These are phyloP conservation scores for Podosphaera leucotricha DNA, from an alignment of 2,329 filamentous ascomycete species.

Conservation along the genomic window DNA sequence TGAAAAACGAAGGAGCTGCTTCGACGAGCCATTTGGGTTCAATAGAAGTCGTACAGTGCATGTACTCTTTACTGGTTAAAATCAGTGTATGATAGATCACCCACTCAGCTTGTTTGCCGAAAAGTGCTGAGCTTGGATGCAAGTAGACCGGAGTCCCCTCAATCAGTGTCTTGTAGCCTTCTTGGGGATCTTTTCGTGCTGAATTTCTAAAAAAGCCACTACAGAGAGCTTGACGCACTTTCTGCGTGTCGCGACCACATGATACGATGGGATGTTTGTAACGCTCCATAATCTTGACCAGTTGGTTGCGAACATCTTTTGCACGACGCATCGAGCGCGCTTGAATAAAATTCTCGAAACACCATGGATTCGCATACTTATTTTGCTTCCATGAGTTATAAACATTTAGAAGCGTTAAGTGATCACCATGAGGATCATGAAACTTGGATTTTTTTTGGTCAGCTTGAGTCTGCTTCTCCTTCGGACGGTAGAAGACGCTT, in stretches of 20 bases:
- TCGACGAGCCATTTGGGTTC: constrained; percentile 69
- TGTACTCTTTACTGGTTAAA: constrained; percentile 74
- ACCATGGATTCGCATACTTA: constrained; percentile 72
- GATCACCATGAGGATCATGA: constrained; percentile 75
- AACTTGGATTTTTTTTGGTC: constrained; percentile 78
- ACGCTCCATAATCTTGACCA: constrained; percentile 76
- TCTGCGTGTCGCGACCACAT: constrained; percentile 46
- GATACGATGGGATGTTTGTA: constrained; percentile 59
- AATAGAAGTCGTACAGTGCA: constrained; percentile 68
- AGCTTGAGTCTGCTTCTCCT: constrained; percentile 92
- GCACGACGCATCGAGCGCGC: constrained; percentile 73
- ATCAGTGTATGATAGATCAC: constrained; percentile 73
- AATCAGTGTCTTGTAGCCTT: constrained; percentile 80
- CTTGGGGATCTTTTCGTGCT: constrained; percentile 58
- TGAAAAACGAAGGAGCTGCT: constrained; percentile 92
- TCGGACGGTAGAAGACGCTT: constrained; percentile 79
- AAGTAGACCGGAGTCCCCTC: constrained; percentile 71
- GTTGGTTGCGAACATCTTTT: constrained; percentile 76
- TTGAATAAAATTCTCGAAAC: constrained; percentile 81
- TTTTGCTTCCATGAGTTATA: constrained; percentile 91
- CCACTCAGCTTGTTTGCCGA: constrained; percentile 61
- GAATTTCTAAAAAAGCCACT: constrained; percentile 91
- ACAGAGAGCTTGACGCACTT: constrained; percentile 71
- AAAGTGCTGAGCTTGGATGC: constrained; percentile 70
- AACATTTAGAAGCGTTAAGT: constrained; percentile 70